These are phyloP conservation scores for Neurospora tetraspora DNA, from an alignment of 495 filamentous ascomycete species.

Conservation along the genomic window DNA sequence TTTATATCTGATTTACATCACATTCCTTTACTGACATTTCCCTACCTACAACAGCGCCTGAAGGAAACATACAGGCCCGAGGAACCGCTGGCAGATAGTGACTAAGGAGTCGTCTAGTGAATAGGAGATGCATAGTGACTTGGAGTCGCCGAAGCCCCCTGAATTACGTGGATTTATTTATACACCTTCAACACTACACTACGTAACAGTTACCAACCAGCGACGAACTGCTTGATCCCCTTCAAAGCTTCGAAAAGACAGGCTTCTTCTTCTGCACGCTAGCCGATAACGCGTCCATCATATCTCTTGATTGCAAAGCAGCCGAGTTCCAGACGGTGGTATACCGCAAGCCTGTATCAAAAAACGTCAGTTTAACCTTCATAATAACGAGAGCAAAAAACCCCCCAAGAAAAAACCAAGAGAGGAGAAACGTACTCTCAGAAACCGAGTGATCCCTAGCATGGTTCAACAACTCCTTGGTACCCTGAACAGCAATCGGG, in stretches of 20 bases:
- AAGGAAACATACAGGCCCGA: slow-evolving; percentile 32
- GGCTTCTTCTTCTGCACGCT: slow-evolving; percentile 72
- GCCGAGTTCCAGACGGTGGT: slow-evolving; percentile 80
- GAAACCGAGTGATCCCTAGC: slow-evolving; percentile 66
- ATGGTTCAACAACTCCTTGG: slow-evolving; percentile 87
- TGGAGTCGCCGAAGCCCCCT: background rate
- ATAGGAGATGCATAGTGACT: background rate
- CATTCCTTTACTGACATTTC: background rate
- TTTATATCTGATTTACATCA: background rate
- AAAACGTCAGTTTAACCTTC: background rate
- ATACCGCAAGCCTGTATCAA: slow-evolving; percentile 57
- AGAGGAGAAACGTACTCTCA: slow-evolving; percentile 49
- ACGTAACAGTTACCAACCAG: background rate
- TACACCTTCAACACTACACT: background rate
- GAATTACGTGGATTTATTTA: background rate
- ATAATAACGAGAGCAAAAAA: slow-evolving; percentile 1
- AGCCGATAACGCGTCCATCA: slow-evolving; percentile 60
- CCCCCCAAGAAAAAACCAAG: background rate
- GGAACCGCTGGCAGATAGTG: slow-evolving; percentile 31
- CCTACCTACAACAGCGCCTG: slow-evolving; percentile 21
- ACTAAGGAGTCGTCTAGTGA: slow-evolving; percentile 14
- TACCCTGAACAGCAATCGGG: slow-evolving; percentile 84
- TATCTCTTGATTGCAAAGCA: slow-evolving; percentile 72
- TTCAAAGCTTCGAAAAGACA: slow-evolving; percentile 77
- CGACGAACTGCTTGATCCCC: background rate